Evolutionary conservation across 2,329 filamentous ascomycete species (phyloP), one percentile per base, ranked within the genome.

Genomic region (Alternaria angustiovoidea): DNA sequence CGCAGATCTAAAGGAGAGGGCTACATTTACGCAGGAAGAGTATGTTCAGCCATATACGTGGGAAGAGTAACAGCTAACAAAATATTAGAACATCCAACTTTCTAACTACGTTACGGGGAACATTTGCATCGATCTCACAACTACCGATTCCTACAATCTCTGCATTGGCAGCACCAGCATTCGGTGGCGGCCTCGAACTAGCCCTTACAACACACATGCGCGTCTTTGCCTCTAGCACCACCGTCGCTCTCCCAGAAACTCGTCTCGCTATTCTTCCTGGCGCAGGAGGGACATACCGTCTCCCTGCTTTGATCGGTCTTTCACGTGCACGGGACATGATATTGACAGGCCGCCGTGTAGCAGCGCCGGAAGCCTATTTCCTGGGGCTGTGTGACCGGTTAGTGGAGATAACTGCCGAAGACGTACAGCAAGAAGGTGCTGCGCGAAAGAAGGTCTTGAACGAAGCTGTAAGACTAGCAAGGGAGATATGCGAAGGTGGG

Each of bases 121-220:
- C 94, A 49, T 89, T 99, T 74, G 83, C 87, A 41, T 83, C 86
- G 42, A 87, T 99, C 60, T 86, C 92, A 28, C 78, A 83, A 61
- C 89, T 99, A 42, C 91, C 91, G 14, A 89, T 98, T 68, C 95
- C 95, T 28, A 96, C 94, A 52, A 94, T 99, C 75, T 89, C 91
- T 4, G 93, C 93, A 58, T 88, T 99, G 63, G 90, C 91, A 55
- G 95, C 92, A 51, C 82, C 92, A 59, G 95, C 95, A 6, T 89
- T 98, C 30, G 95, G 95, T 64, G 95, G 95, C 71, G 95, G 95
- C 47, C 89, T 99, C 66, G 95, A 99, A 81, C 87, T 99, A 54
- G 94, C 93, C 2, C 88, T 99, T 7, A 89, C 91, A 68, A 96
- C 94, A 1, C 89, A 95, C 79, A 88, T 99, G 79, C 92, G 95